phyloP scores from a whole-genome alignment of 768 basidiomycete genomes.

The Ramaria sp. region DNA sequence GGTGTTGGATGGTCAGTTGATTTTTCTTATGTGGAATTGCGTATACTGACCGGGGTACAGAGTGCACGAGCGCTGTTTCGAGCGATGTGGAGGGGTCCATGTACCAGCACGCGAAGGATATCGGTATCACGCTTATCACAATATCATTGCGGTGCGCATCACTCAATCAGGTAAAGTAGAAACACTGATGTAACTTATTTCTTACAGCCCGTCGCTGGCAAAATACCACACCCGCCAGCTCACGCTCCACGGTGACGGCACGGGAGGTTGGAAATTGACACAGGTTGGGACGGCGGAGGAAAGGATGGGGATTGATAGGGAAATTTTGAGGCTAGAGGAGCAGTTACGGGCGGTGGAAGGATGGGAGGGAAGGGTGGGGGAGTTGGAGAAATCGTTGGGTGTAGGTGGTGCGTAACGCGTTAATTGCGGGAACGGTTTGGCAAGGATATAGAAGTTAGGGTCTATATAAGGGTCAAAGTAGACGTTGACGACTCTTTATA shows the following conservation, averaged over 20 bases:
- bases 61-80: constrained; percentile 93
- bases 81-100: constrained; percentile 93
- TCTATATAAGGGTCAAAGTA: too few relatives aligned
- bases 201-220: constrained; percentile 60
- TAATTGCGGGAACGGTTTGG: too few relatives aligned
- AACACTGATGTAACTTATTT: neutral
- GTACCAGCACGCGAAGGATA: constrained; percentile 86
- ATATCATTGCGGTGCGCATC: constrained; percentile 67
- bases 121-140: constrained; percentile 87
- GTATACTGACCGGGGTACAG: constrained; percentile 26
- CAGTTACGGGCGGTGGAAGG: constrained; percentile 58
- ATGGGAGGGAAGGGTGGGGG: constrained; percentile 64
- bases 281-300: constrained; percentile 67
- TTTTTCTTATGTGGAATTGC: too few relatives aligned
- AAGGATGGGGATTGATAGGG: constrained; percentile 61
- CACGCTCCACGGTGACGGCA: constrained; percentile 62
- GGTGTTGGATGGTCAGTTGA: constrained; percentile 65
- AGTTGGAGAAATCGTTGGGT: constrained; percentile 45
- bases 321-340: constrained; percentile 56
- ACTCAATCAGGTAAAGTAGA: neutral
- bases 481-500: too few relatives aligned
- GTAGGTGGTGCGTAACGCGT: neutral
- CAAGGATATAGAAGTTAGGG: too few relatives aligned
- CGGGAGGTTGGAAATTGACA: constrained; percentile 60
- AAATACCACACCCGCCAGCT: constrained; percentile 87